A percentile compares a stretch with the other conserved stretches of the same genome.
phyloP scores from a whole-genome alignment of 1,139 yeast species.

The Pichiaceae sp. region DNA sequence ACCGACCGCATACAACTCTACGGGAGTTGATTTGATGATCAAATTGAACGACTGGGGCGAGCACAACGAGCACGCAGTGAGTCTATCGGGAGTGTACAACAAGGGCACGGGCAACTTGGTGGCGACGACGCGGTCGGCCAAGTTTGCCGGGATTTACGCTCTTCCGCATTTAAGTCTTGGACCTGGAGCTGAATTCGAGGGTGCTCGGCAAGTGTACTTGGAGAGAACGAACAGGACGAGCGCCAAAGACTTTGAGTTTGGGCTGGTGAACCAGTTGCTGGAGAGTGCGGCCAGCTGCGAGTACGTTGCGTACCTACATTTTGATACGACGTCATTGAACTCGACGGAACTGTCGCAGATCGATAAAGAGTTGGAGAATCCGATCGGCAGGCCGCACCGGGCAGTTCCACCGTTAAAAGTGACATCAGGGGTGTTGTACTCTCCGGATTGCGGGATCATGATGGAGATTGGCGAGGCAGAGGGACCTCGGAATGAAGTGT shows the following conservation, averaged over 20 bases:
- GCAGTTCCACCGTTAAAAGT: conserved; percentile 48
- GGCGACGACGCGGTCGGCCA: conserved; percentile 58
- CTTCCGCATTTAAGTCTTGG: conserved; percentile 48
- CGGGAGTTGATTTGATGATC: conserved; percentile 14
- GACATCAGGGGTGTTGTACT: conserved; percentile 53
- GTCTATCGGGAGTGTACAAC: conserved; percentile 61
- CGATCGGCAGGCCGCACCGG: conserved; percentile 69
- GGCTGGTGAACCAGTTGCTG: conserved; percentile 28
- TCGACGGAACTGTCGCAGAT: conserved; percentile 46
- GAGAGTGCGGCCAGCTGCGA: conserved; percentile 54
- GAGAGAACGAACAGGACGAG: conserved; percentile 35
- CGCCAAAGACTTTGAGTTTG: conserved; percentile 25
- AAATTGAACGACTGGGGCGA: conserved; percentile 34
- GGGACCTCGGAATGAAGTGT: conserved; percentile 55
- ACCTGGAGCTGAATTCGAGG: conserved; percentile 33
- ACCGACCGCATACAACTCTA: conserved; percentile 11
- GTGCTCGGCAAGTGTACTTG: conserved; percentile 29
- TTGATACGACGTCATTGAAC: conserved; percentile 49
- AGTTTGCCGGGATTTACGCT: conserved; percentile 56
- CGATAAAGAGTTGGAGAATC: conserved; percentile 63
- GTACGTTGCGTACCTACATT: conserved; percentile 57
- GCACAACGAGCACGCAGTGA: conserved; percentile 35
- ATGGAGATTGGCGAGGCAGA: conserved; percentile 33
- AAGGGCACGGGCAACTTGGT: conserved; percentile 62
- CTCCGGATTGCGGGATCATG: conserved; percentile 81